These are phyloP conservation scores for Penicillium alfredii DNA, from an alignment of 495 filamentous ascomycete genomes.

Conservation along the genomic window DNA sequence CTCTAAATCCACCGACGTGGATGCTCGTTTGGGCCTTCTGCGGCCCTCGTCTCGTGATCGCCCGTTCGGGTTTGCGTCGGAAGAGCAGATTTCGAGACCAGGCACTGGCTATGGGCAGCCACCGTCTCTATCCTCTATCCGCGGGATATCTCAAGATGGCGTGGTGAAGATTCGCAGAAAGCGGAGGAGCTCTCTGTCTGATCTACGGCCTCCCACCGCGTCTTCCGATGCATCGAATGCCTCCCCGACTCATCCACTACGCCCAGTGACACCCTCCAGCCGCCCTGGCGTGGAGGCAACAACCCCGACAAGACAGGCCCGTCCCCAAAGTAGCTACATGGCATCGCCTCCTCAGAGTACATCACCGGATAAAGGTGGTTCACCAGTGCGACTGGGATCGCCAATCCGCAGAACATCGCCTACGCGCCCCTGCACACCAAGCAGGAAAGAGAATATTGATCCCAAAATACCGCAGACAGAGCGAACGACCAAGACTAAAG, in stretches of 20 bases:
- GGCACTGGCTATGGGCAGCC: slow-evolving; percentile 42
- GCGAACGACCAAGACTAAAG: slow-evolving; percentile 29
- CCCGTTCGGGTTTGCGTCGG: slow-evolving; percentile 42
- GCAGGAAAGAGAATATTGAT: slow-evolving; percentile 52
- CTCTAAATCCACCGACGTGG: slow-evolving; percentile 78
- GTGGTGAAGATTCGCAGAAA: slow-evolving; percentile 58
- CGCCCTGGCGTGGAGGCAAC: slow-evolving; percentile 24
- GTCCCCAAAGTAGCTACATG: slow-evolving; percentile 31
- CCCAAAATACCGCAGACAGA: slow-evolving; percentile 31
- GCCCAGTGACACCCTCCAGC: slow-evolving; percentile 33
- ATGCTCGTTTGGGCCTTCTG: slow-evolving; percentile 43
- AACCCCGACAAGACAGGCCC: slow-evolving; percentile 30
- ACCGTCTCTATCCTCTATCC: slow-evolving; percentile 32
- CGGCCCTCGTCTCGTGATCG: slow-evolving; percentile 64
- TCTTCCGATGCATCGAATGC: slow-evolving; percentile 30
- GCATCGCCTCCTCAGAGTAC: slow-evolving; percentile 29
- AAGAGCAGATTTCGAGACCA: slow-evolving; percentile 41
- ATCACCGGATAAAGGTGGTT: slow-evolving; percentile 27
- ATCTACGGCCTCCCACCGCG: slow-evolving; percentile 62
- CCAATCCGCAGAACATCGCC: slow-evolving; percentile 36
- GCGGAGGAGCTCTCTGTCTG: slow-evolving; percentile 85
- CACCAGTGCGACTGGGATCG: slow-evolving; percentile 29
- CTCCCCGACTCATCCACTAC: slow-evolving; percentile 31
- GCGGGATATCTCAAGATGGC: slow-evolving; percentile 29
- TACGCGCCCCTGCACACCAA: slow-evolving; percentile 41